A percentile compares a stretch with the other conserved stretches of the same genome.
Conservation (phyloP, 352 stramenopile genomes). For the Phytophthora ohioensis region DNA sequence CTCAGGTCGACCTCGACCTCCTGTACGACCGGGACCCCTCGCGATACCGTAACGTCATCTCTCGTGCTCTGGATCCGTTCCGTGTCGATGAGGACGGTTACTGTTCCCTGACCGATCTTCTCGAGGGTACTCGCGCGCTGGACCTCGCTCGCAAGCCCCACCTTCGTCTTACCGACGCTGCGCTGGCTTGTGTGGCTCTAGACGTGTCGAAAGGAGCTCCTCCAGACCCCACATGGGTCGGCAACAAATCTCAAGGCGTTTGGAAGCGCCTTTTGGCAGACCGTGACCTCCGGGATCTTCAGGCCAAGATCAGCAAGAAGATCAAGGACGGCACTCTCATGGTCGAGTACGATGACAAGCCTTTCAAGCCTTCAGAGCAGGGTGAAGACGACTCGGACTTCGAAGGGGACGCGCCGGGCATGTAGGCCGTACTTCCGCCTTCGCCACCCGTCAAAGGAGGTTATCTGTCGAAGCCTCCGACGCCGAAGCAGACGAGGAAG, state of each 20-base stretch:
- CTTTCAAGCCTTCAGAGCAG: too few species aligned
- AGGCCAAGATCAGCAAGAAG: too few species aligned
- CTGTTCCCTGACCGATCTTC: background rate
- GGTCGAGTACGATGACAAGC: too few species aligned
- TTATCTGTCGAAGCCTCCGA: too few species aligned
- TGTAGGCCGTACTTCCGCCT: too few species aligned
- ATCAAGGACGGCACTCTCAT: too few species aligned
- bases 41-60: background rate
- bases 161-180: background rate
- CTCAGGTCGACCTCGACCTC: background rate
- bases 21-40: background rate
- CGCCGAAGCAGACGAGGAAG: too few species aligned
- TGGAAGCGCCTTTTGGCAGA: background rate
- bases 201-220: background rate
- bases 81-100: slow-evolving; percentile 3
- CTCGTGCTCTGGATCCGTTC: background rate
- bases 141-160: background rate
- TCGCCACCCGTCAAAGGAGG: too few species aligned
- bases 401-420: too few species aligned
- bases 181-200: background rate
- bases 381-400: too few species aligned
- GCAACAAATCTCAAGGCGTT: background rate
- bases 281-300: background rate
- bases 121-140: background rate
- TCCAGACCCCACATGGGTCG: background rate